Base-by-base conservation (phyloP, 257 asterid species). In the Asclepias syriaca region DNA sequence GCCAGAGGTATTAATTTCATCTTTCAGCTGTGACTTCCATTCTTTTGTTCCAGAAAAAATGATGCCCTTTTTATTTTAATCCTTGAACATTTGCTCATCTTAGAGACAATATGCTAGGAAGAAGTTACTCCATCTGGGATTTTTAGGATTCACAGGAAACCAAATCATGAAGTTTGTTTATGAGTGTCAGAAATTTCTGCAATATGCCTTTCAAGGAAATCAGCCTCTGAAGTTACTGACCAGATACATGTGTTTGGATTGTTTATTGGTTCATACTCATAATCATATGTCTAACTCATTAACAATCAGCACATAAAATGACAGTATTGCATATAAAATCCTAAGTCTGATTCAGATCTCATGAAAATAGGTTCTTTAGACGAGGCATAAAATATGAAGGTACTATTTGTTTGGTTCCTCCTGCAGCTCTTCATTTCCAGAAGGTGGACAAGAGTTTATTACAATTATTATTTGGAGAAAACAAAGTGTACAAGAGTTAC, bases 1-100 rank as follows among this genome's bases (percentile, higher is more conserved):
- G 77, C 87, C 89, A 24, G 85, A 84, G 87, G 91, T 87, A 27
- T 63, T 69, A 43, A 53, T 66, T 78, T 66, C 68, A 24, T 69
- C 50, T 67, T 46, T 56, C 11, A 24, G 65, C 22, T 32, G 50
- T 57, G 18, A 5, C n/a, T 14, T 71, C 19, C 66, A 53, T 16
- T 5, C 66, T 58, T 24, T 6, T 71, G 65, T 34, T 18, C 54
- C 27, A 43, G 56, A 13, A 56, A 53, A 34, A 8, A 61, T 34
- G n/a, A 55, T 6, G 39, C 70, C 27, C 40, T 18, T 29, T 40
- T 67, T 57, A 18, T 22, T 46, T 27, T n/a, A 8, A 57, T 57
- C 37, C 61, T 58, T 22, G 39, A 11, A 34, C 21, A 9, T 27
- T 45, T 59, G 1, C 29, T 9, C 60, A 10, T 61, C 22, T 29